Percentiles rank a stretch among this genome's conserved stretches.
phyloP scores from a whole-genome alignment of 768 basidiomycete species.

The Infundibulicybe gibba region DNA sequence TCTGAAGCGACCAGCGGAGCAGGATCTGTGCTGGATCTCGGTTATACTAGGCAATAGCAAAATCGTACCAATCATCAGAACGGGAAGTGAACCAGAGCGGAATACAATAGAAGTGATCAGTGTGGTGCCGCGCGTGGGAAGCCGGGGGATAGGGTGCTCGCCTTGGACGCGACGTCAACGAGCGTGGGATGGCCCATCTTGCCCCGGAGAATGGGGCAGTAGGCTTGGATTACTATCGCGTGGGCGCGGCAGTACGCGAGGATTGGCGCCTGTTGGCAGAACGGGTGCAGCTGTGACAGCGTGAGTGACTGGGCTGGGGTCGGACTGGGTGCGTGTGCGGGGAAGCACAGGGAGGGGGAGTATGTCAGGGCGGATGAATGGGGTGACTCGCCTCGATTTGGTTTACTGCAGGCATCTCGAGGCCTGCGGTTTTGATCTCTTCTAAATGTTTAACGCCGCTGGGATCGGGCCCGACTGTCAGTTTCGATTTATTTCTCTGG shows the following conservation, averaged over 20 bases:
- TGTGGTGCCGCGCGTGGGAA: not conserved
- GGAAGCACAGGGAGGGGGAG: not conserved
- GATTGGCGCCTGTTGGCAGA: constrained; percentile 79
- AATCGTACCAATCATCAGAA: not conserved
- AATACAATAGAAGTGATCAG: not conserved
- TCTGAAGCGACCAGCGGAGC: constrained; percentile 88
- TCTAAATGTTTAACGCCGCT: constrained; percentile 72
- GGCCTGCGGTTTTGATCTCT: constrained; percentile 62
- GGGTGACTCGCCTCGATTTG: constrained; percentile 65
- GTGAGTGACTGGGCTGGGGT: constrained; percentile 3
- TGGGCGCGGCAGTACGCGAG: constrained; percentile 67
- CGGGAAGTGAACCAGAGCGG: not conserved
- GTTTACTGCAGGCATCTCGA: constrained; percentile 69
- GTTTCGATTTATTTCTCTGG: not conserved
- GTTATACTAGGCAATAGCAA: constrained; percentile 33
- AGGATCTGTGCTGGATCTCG: constrained; percentile 77
- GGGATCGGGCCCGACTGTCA: not conserved
- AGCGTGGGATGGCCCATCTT: constrained; percentile 53
- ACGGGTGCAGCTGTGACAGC: constrained; percentile 63
- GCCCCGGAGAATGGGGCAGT: constrained; percentile 72
- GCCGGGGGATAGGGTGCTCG: constrained; percentile 19
- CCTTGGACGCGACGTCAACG: constrained; percentile 55
- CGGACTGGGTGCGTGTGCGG: not conserved
- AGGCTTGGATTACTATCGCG: constrained; percentile 66
- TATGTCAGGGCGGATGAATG: not conserved